phyloP scores from a whole-genome alignment of 2,329 filamentous ascomycete genomes.

The Pseudogymnoascus sp. region DNA sequence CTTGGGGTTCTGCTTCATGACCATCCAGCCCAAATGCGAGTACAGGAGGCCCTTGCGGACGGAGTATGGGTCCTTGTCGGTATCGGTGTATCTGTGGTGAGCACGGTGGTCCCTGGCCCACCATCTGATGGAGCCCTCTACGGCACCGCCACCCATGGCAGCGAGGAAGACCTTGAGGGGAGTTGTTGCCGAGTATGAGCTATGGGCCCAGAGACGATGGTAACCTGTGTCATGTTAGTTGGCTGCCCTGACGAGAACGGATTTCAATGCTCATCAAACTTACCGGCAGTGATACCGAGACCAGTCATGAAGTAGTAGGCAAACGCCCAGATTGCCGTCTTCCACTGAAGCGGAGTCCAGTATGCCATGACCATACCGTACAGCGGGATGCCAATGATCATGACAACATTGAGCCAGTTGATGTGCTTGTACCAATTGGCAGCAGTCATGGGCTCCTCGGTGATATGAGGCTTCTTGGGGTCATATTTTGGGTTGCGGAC shows the following conservation, averaged over 20 bases:
- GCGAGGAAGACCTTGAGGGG: conserved; percentile 78
- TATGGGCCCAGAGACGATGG: conserved; percentile 80
- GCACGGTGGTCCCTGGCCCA: conserved; percentile 82
- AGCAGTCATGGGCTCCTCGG: conserved; percentile 70
- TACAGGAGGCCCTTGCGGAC: conserved; percentile 82
- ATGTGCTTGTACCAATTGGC: conserved; percentile 87
- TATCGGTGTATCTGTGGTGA: conserved; percentile 88
- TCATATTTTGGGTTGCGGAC: conserved; percentile 38
- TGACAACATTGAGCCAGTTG: conserved; percentile 82
- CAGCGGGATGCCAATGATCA: conserved; percentile 72
- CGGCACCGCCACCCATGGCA: conserved; percentile 71
- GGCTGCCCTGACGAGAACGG: not conserved
- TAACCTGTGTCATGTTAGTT: conserved; percentile 43
- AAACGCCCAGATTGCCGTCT: conserved; percentile 67
- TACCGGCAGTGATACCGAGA: conserved; percentile 71
- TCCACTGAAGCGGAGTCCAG: conserved; percentile 66
- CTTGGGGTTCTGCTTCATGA: conserved; percentile 90
- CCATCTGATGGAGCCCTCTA: conserved; percentile 81
- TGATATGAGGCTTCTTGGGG: conserved; percentile 71
- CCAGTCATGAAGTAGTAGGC: conserved; percentile 79
- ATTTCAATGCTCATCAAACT: conserved; percentile 25
- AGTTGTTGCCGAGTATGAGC: conserved; percentile 68
- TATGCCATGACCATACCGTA: conserved; percentile 64
- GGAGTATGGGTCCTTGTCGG: conserved; percentile 85
- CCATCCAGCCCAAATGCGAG: conserved; percentile 83